Conservation (phyloP, 2,329 filamentous ascomycete genomes). For the Xylariaceae sp. region DNA sequence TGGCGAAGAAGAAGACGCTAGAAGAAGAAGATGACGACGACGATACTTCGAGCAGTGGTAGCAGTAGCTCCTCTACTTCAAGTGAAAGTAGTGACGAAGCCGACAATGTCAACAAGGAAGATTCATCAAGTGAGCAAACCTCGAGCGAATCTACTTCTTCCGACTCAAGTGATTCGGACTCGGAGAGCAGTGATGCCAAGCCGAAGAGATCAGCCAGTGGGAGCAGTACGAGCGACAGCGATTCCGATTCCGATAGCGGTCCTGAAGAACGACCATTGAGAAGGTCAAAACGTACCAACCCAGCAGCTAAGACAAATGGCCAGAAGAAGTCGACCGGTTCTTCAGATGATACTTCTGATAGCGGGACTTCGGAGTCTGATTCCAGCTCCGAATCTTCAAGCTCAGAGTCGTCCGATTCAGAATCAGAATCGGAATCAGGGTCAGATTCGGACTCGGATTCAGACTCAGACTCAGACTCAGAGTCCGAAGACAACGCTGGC, state of each 20-base stretch:
- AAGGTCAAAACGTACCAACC: background rate
- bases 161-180: conserved; percentile 15
- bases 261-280: conserved; percentile 19
- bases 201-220: background rate
- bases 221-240: conserved; percentile 15
- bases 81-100: conserved; percentile 20
- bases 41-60: conserved; percentile 25
- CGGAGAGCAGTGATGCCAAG: conserved; percentile 7
- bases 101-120: conserved; percentile 16
- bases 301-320: background rate
- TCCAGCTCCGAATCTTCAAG: background rate
- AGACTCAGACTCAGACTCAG: background rate
- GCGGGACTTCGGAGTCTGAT: conserved; percentile 2
- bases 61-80: conserved; percentile 22
- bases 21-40: conserved; percentile 13
- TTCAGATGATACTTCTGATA: conserved; percentile 6
- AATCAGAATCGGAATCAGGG: background rate
- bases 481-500: background rate
- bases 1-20: conserved; percentile 13
- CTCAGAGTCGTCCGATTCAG: background rate
- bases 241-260: conserved; percentile 19
- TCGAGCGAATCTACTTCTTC: conserved; percentile 5
- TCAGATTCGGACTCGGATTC: conserved; percentile 10
- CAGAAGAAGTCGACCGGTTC: conserved; percentile 8
- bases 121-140: background rate